These are phyloP conservation scores for Picochlorum sp. DNA, from an alignment of 139 green algal genomes.

Conservation along the genomic window DNA sequence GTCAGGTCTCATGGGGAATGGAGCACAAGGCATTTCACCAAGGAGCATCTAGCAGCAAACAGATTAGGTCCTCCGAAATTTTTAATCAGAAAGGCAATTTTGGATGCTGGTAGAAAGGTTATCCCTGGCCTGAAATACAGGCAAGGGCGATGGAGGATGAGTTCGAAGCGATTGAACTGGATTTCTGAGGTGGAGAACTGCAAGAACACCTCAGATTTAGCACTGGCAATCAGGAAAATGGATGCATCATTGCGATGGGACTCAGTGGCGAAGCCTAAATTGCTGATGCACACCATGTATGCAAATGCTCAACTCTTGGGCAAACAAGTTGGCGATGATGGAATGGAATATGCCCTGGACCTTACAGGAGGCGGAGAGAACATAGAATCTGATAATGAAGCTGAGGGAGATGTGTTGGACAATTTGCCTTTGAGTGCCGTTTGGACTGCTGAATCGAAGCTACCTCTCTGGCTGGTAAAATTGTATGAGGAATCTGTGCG, in stretches of 20 bases:
- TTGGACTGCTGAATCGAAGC: slow-evolving; percentile 34
- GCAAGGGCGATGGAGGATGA: slow-evolving; percentile 10
- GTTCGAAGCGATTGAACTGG: slow-evolving; percentile 23
- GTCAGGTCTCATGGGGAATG: slow-evolving; percentile 20
- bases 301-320: not conserved
- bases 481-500: slow-evolving; percentile 39
- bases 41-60: not conserved
- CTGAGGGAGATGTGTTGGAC: no score
- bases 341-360: not conserved
- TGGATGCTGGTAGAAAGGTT: slow-evolving; percentile 19
- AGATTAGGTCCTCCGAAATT: slow-evolving; percentile 14
- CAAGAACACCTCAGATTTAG: slow-evolving; percentile 26
- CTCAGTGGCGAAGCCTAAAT: slow-evolving; percentile 6
- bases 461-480: slow-evolving; percentile 45
- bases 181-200: slow-evolving; percentile 19
- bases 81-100: slow-evolving; percentile 19
- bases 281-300: not conserved
- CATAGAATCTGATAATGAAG: no score
- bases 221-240: slow-evolving; percentile 33
- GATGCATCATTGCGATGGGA: slow-evolving; percentile 24
- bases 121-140: slow-evolving; percentile 32
- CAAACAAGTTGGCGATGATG: not conserved
- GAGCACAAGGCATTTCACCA: slow-evolving; percentile 6
- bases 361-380: not conserved
- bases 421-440: not conserved